phyloP scores from a whole-genome alignment of 805 yeast genomes.

The Candida gorgasii region DNA sequence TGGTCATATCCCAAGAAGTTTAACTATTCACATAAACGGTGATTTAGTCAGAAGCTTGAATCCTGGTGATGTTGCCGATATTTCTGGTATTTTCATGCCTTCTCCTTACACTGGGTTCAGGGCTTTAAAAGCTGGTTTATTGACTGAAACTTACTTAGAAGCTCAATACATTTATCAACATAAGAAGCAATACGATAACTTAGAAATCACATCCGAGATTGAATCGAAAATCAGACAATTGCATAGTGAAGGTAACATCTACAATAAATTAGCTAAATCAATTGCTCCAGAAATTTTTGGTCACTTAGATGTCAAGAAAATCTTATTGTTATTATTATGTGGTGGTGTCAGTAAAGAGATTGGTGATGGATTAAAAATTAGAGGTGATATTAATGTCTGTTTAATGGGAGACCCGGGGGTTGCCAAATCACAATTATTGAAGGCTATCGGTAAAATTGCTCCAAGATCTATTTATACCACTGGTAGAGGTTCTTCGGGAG shows the following conservation, averaged over 20 bases:
- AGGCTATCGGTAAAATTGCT: conserved; percentile 87
- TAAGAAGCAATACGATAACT: conserved; percentile 78
- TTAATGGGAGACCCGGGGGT: conserved; percentile 99
- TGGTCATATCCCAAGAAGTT: conserved; percentile 92
- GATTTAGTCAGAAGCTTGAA: conserved; percentile 80
- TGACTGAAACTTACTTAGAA: conserved; percentile 91
- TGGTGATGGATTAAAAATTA: conserved; percentile 94
- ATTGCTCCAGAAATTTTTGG: conserved; percentile 99
- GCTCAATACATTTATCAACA: conserved; percentile 86
- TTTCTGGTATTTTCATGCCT: conserved; percentile 90
- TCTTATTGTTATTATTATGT: conserved; percentile 76
- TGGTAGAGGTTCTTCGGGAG: conserved; percentile 98
- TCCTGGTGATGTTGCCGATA: conserved; percentile 95
- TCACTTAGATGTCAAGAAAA: conserved; percentile 90
- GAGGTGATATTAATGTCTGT: conserved; percentile 96
- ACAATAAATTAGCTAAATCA: conserved; percentile 77
- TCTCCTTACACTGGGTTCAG: conserved; percentile 93
- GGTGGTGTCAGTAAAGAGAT: conserved; percentile 95
- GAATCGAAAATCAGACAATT: conserved; percentile 57
- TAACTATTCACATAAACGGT: conserved; percentile 88
- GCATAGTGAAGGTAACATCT: conserved; percentile 63
- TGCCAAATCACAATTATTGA: conserved; percentile 93
- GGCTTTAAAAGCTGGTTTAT: conserved; percentile 87
- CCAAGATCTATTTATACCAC: conserved; percentile 98
- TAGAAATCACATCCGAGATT: conserved; percentile 57